A percentile compares a stretch with the other conserved stretches of the same genome.
These are phyloP conservation scores for Scedosporium dehoogii DNA, from an alignment of 2,329 filamentous ascomycete species.

Conservation along the genomic window DNA sequence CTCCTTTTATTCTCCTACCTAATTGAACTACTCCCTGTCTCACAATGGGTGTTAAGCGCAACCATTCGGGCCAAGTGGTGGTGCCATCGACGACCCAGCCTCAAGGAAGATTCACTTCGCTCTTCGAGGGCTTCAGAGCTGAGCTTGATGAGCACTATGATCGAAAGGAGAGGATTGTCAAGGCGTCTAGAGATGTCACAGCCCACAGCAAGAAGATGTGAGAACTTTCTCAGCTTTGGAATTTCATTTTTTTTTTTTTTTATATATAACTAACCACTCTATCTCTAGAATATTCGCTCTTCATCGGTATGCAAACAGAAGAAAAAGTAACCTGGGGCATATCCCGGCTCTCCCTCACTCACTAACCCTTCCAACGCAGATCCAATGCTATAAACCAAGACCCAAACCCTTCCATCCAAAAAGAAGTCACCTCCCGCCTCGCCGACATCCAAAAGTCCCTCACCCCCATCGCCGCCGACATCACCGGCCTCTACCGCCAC, in stretches of 20 bases:
- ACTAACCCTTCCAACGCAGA: conserved; percentile 26
- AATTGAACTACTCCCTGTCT: conserved; percentile 11
- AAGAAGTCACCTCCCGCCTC: conserved; percentile 61
- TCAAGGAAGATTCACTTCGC: conserved; percentile 45
- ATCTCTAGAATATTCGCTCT: conserved; percentile 25
- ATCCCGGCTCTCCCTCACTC: not conserved
- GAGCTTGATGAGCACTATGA: conserved; percentile 95
- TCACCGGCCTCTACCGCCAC: conserved; percentile 69
- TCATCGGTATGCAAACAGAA: conserved; percentile 22
- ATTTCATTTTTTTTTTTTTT: not conserved
- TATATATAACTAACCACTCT: not conserved
- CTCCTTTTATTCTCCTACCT: not conserved
- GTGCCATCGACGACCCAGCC: not conserved
- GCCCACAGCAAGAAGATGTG: conserved; percentile 96
- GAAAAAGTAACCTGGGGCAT: not conserved
- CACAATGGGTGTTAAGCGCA: conserved; percentile 40
- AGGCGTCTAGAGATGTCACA: conserved; percentile 85
- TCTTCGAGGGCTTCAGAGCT: conserved; percentile 78
- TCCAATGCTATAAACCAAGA: conserved; percentile 52
- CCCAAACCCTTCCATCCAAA: conserved; percentile 58
- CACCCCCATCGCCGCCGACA: conserved; percentile 56
- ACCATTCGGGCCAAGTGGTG: conserved; percentile 38
- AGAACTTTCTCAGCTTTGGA: conserved; percentile 15
- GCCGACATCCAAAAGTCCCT: conserved; percentile 64
- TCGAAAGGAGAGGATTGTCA: conserved; percentile 79